Evolutionary conservation across 306 rosid species (phyloP).

Genomic region (Prunus padus): DNA sequence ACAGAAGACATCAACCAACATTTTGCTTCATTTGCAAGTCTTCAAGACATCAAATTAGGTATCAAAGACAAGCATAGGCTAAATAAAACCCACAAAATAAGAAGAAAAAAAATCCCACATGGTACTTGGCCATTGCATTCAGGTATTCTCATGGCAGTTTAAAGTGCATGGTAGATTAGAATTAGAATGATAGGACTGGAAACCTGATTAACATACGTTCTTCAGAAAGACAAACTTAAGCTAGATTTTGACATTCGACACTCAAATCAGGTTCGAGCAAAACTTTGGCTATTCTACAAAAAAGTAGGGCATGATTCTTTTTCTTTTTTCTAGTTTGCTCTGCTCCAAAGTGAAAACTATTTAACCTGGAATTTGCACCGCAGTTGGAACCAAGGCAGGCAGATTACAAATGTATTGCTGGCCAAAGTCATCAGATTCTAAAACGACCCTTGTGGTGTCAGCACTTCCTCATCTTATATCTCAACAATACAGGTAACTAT

Average conservation of each 20-base stretch:
- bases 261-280: background rate
- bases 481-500: conserved; percentile 28
- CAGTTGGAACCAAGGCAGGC: background rate
- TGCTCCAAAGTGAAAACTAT: background rate
- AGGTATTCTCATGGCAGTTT: too few relatives aligned
- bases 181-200: too few relatives aligned
- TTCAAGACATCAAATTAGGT: too few relatives aligned
- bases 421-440: background rate
- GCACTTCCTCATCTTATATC: background rate
- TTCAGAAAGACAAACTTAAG: too few relatives aligned
- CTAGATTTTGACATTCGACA: background rate
- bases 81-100: too few relatives aligned
- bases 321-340: background rate
- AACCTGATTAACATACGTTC: too few relatives aligned
- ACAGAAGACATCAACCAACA: too few relatives aligned
- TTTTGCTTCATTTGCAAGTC: too few relatives aligned
- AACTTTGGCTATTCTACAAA: background rate
- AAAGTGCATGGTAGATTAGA: too few relatives aligned
- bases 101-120: too few relatives aligned
- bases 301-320: background rate
- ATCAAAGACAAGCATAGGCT: too few relatives aligned
- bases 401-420: background rate
- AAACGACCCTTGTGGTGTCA: background rate
- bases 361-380: background rate
- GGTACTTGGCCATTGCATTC: too few relatives aligned